Evolutionary conservation across 2,329 filamentous ascomycete genomes (phyloP).

Genomic region (Fusarium nurragi): DNA sequence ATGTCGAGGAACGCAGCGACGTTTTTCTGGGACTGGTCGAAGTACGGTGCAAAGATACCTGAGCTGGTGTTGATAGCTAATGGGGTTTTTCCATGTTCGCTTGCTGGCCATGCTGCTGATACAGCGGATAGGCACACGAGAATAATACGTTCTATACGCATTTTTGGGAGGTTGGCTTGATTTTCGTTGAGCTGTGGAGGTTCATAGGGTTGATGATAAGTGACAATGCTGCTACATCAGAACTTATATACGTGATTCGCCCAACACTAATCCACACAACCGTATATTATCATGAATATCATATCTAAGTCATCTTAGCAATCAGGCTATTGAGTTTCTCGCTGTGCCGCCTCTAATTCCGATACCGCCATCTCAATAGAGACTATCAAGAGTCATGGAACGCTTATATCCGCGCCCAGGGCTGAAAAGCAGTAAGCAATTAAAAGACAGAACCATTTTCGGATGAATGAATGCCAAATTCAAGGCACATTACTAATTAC

Average conservation of each 20-base stretch:
- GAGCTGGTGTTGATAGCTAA: constrained; percentile 26
- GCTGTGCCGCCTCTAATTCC: constrained; percentile 2
- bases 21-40: not conserved
- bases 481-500: not conserved
- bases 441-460: not conserved
- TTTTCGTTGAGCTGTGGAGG: not conserved
- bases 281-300: not conserved
- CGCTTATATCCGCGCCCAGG: not conserved
- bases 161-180: not conserved
- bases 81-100: accelerated
- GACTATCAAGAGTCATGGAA: not conserved
- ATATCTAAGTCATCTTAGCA: not conserved
- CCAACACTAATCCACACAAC: too few relatives aligned
- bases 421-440: not conserved
- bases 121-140: not conserved
- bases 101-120: not conserved
- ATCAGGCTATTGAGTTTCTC: not conserved
- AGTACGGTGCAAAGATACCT: constrained; percentile 23
- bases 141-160: not conserved
- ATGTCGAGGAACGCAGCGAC: constrained; percentile 34
- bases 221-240: not conserved
- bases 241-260: not conserved
- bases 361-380: constrained; percentile 3
- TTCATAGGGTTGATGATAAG: not conserved
- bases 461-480: not conserved